Conservation (phyloP, 768 basidiomycete genomes). For the Lactarius evosmus region DNA sequence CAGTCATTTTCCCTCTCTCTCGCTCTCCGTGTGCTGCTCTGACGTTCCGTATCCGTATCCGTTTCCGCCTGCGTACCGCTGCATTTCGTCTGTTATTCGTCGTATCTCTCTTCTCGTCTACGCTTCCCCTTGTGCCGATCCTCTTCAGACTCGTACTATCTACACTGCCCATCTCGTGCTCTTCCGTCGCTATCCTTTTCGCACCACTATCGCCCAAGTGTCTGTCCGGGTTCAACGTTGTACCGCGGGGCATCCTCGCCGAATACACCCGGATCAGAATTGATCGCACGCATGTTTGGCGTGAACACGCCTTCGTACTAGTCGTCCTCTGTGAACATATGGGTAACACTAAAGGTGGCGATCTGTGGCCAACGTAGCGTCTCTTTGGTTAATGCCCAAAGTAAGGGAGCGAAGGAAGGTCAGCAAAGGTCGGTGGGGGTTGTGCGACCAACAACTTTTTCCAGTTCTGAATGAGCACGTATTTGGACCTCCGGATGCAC, state of each 20-base stretch:
- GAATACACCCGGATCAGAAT: not conserved
- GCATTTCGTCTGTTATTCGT: no score
- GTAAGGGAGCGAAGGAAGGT: constrained; percentile 37
- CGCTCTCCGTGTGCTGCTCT: no score
- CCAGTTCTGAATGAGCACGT: constrained; percentile 43
- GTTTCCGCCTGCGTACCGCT: no score
- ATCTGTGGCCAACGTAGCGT: constrained; percentile 32
- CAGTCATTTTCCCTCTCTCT: no score
- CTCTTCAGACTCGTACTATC: no score
- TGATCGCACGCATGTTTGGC: constrained; percentile 6
- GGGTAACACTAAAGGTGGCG: constrained; percentile 28
- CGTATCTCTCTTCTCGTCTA: no score
- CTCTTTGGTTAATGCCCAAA: constrained; percentile 38
- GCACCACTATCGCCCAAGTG: not conserved
- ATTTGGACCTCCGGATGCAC: constrained; percentile 38
- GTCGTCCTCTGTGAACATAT: constrained; percentile 8
- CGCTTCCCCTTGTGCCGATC: no score
- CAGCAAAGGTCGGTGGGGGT: constrained; percentile 38
- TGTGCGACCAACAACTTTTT: constrained; percentile 36
- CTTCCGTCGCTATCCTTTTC: constrained; percentile 18
- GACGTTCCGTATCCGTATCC: no score
- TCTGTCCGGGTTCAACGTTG: not conserved
- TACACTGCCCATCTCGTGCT: constrained; percentile 32
- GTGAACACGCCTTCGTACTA: constrained; percentile 21
- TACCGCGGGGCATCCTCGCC: not conserved